phyloP scores from a whole-genome alignment of 192 early-diverging fungal species.

The Backusella liffmaniae region DNA sequence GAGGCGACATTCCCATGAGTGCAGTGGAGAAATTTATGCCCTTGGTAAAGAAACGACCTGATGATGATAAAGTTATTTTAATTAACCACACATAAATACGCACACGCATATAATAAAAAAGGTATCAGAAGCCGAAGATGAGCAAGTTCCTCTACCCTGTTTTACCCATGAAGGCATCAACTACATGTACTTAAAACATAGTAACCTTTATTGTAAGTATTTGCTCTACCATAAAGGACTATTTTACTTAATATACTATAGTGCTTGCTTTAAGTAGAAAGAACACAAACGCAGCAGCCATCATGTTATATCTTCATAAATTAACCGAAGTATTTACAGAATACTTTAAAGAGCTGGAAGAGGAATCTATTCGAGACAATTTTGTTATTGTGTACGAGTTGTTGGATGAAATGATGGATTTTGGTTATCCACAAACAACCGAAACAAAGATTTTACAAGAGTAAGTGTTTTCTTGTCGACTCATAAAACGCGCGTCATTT shows the following conservation, averaged over 20 bases:
- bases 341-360: slow-evolving; percentile 88
- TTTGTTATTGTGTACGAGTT: slow-evolving; percentile 92
- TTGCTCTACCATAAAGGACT: too few species aligned
- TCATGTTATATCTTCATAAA: slow-evolving; percentile 94
- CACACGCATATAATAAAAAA: neutral
- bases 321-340: slow-evolving; percentile 90
- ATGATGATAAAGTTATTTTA: neutral
- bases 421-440: slow-evolving; percentile 86
- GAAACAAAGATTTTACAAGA: slow-evolving; percentile 87
- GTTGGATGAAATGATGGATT: slow-evolving; percentile 93
- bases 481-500: neutral
- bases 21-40: slow-evolving; percentile 99
- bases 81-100: neutral
- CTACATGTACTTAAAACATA: slow-evolving; percentile 93
- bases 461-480: slow-evolving; percentile 22
- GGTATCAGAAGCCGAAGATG: slow-evolving; percentile 85
- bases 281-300: slow-evolving; percentile 96
- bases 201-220: slow-evolving; percentile 87
- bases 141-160: slow-evolving; percentile 84
- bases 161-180: slow-evolving; percentile 95
- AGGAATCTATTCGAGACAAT: slow-evolving; percentile 88
- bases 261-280: slow-evolving; percentile 95
- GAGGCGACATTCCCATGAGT: slow-evolving; percentile 96
- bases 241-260: too few species aligned
- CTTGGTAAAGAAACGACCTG: slow-evolving; percentile 51